These are phyloP conservation scores for Aspergillus udagawae DNA, from an alignment of 2,329 filamentous ascomycete genomes.

Conservation along the genomic window DNA sequence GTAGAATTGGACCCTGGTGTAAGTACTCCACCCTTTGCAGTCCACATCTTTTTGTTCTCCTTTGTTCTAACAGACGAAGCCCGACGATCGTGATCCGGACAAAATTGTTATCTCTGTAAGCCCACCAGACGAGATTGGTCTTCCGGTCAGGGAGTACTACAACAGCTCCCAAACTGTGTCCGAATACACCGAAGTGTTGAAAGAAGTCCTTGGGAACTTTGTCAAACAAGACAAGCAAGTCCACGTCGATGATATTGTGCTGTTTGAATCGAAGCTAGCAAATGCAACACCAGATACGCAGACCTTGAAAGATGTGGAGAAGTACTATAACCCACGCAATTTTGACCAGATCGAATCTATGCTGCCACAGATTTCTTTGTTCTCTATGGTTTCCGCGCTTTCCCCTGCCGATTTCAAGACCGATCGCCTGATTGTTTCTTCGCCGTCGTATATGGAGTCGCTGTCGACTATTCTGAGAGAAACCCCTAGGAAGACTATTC, in stretches of 20 bases:
- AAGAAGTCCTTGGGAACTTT: conserved; percentile 40
- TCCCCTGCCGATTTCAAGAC: conserved; percentile 49
- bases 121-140: conserved; percentile 48
- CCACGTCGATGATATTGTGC: conserved; percentile 43
- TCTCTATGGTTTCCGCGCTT: conserved; percentile 50
- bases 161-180: conserved; percentile 51
- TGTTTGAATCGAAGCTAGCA: conserved; percentile 60
- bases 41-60: neutral
- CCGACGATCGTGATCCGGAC: conserved; percentile 55
- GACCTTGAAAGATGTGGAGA: conserved; percentile 59
- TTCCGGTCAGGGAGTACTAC: conserved; percentile 61
- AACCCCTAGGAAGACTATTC: conserved; percentile 53
- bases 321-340: conserved; percentile 63
- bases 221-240: conserved; percentile 24
- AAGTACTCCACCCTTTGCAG: conserved; percentile 9
- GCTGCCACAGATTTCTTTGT: conserved; percentile 54
- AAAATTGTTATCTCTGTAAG: conserved; percentile 47
- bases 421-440: conserved; percentile 55
- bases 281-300: conserved; percentile 55
- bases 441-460: conserved; percentile 58
- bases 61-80: conserved; percentile 20
- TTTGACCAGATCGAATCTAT: conserved; percentile 54
- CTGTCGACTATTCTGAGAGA: conserved; percentile 54
- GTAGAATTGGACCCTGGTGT: conserved; percentile 31
- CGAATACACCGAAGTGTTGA: conserved; percentile 48